phyloP scores from a whole-genome alignment of 2,329 filamentous ascomycete species.

The Fusarium caatingaense region DNA sequence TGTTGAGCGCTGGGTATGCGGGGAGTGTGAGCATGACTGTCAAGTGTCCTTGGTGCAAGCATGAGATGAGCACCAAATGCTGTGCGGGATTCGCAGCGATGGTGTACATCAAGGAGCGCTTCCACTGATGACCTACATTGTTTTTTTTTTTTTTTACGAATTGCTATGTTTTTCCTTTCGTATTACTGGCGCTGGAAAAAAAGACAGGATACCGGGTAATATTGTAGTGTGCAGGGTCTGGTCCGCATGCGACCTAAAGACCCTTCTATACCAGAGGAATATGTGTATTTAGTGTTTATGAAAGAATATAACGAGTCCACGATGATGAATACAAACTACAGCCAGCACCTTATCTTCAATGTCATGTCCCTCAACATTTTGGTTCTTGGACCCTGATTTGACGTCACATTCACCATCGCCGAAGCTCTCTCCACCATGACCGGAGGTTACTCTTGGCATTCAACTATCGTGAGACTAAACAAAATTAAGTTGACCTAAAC shows the following conservation, averaged over 20 bases:
- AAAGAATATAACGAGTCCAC: conserved; percentile 40
- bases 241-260: neutral
- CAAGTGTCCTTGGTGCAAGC: conserved; percentile 77
- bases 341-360: neutral
- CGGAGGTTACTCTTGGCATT: conserved; percentile 23
- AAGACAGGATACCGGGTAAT: conserved; percentile 10
- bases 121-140: conserved; percentile 56
- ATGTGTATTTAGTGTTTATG: conserved; percentile 36
- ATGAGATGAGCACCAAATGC: conserved; percentile 76
- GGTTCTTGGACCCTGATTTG: conserved; percentile 21
- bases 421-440: neutral
- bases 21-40: conserved; percentile 70
- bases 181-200: conserved; percentile 13
- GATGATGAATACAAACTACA: conserved; percentile 35
- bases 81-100: conserved; percentile 76
- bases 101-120: conserved; percentile 72
- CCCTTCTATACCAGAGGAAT: conserved; percentile 21
- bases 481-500: conserved; percentile 6
- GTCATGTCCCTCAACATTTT: no score
- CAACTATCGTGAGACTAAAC: conserved; percentile 7
- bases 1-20: conserved; percentile 61
- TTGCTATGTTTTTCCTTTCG: conserved; percentile 9
- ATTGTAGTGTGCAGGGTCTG: conserved; percentile 4
- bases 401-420: conserved; percentile 33
- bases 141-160: neutral